These are phyloP conservation scores for Dryas drummondii DNA, from an alignment of 306 rosid genomes.

Conservation along the genomic window DNA sequence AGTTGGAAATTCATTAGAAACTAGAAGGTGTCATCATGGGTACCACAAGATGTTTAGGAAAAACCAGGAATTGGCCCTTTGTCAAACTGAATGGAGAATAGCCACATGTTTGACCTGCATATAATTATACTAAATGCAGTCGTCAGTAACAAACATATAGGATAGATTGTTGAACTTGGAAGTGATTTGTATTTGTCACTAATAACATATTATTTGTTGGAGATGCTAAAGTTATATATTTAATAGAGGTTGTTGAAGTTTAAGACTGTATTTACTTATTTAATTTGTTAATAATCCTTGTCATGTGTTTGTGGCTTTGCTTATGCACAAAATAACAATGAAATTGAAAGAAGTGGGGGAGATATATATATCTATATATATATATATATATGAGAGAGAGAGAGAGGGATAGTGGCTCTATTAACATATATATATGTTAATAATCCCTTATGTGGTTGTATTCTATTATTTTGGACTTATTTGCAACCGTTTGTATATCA, in stretches of 20 bases:
- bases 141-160: neutral
- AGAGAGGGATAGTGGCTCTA: too few species aligned
- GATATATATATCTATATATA: too few species aligned
- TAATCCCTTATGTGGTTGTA: neutral
- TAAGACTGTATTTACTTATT: neutral
- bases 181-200: neutral
- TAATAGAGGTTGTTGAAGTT: neutral
- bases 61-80: neutral
- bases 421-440: too few species aligned
- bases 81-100: neutral
- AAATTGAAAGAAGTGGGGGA: too few species aligned
- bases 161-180: neutral
- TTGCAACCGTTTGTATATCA: neutral
- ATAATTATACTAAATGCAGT: neutral
- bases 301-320: neutral
- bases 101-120: slow-evolving; percentile 1
- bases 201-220: too few species aligned
- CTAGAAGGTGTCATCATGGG: neutral
- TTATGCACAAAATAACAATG: neutral
- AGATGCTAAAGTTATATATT: too few species aligned
- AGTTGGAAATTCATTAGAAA: neutral
- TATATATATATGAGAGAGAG: too few species aligned
- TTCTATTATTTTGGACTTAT: neutral
- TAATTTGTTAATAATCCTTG: neutral
- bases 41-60: neutral